Evolutionary conservation across 345 rosid species (phyloP).

Genomic region (Melastoma malabathricum): DNA sequence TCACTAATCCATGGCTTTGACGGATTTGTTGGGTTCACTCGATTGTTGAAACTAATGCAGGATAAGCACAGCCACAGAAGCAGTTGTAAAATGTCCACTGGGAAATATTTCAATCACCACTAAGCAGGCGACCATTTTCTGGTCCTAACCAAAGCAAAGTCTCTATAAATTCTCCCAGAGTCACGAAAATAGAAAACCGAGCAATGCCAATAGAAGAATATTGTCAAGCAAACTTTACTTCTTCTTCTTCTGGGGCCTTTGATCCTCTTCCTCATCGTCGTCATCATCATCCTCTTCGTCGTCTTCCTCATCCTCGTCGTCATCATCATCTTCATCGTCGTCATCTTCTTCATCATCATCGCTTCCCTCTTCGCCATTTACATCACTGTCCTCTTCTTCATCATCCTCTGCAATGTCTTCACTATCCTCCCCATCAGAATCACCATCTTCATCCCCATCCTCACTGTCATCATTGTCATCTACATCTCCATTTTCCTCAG

Average conservation of each 20-base stretch:
- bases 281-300: conserved; percentile 6
- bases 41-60: too few relatives aligned
- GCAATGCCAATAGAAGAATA: too few relatives aligned
- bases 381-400: neutral
- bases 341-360: neutral
- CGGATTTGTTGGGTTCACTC: too few relatives aligned
- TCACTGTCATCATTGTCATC: conserved; percentile 1
- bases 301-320: neutral
- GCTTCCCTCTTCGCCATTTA: neutral
- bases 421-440: neutral
- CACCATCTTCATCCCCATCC: conserved; percentile 1
- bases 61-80: too few relatives aligned
- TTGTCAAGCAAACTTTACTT: neutral
- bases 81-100: too few relatives aligned
- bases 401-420: conserved; percentile 4
- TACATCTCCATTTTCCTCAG: conserved; percentile 4
- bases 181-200: too few relatives aligned
- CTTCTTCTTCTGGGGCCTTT: conserved; percentile 7
- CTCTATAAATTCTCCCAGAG: too few relatives aligned
- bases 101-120: too few relatives aligned
- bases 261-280: conserved; percentile 2
- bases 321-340: accelerated
- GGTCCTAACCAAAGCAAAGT: too few relatives aligned
- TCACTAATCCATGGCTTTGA: too few relatives aligned
- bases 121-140: too few relatives aligned